These are phyloP conservation scores for Hippophae rhamnoides DNA, from an alignment of 306 rosid genomes.

Conservation along the genomic window DNA sequence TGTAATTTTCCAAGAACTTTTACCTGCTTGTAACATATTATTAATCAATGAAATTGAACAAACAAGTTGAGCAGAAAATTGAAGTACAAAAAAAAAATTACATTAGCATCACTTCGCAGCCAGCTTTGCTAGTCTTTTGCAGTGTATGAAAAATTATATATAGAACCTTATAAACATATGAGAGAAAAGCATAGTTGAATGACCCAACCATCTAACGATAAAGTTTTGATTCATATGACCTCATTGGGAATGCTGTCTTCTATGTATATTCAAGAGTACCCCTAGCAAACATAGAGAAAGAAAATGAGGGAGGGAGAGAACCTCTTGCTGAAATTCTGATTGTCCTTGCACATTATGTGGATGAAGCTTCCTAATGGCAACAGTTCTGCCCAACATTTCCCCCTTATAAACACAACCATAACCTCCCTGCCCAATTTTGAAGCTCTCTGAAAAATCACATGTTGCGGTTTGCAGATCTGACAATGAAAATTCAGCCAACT, in stretches of 20 bases:
- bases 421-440: slow-evolving; percentile 55
- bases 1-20: slow-evolving; percentile 67
- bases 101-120: background rate
- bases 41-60: slow-evolving; percentile 11
- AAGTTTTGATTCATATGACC: background rate
- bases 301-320: slow-evolving; percentile 12
- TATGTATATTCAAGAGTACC: background rate
- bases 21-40: slow-evolving; percentile 46
- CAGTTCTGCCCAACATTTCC: slow-evolving; percentile 75
- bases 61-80: slow-evolving; percentile 8
- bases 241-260: too few relatives aligned
- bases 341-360: slow-evolving; percentile 53
- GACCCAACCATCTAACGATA: background rate
- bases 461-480: slow-evolving; percentile 68
- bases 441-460: slow-evolving; percentile 74
- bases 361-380: slow-evolving; percentile 57
- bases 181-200: background rate
- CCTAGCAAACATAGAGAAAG: background rate
- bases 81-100: background rate
- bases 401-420: slow-evolving; percentile 75
- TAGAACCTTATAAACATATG: background rate
- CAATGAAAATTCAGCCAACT: slow-evolving; percentile 55
- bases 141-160: background rate
- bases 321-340: slow-evolving; percentile 70
- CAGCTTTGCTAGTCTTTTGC: background rate